These are phyloP conservation scores for Kurtzmaniella fragi DNA, from an alignment of 805 yeast species.

Conservation along the genomic window DNA sequence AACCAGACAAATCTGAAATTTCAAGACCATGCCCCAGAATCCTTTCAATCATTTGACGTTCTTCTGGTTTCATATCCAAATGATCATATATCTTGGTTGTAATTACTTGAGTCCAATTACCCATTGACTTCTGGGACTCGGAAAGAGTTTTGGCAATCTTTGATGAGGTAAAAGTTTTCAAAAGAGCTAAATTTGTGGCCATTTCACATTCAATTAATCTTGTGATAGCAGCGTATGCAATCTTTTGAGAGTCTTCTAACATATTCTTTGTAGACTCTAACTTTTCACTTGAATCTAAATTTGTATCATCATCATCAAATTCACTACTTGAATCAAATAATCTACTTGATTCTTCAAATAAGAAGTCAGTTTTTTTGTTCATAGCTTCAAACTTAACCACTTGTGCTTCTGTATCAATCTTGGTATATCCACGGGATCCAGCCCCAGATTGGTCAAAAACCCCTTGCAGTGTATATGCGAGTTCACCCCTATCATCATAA, in stretches of 20 bases:
- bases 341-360: slow-evolving; percentile 30
- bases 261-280: slow-evolving; percentile 74
- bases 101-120: slow-evolving; percentile 76
- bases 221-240: slow-evolving; percentile 86
- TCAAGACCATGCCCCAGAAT: slow-evolving; percentile 80
- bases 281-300: slow-evolving; percentile 53
- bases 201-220: slow-evolving; percentile 71
- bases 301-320: slow-evolving; percentile 31
- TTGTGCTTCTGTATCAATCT: slow-evolving; percentile 83
- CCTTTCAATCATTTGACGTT: slow-evolving; percentile 80
- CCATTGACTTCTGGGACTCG: slow-evolving; percentile 69
- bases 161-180: slow-evolving; percentile 47
- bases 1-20: slow-evolving; percentile 62
- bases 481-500: slow-evolving; percentile 75
- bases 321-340: slow-evolving; percentile 9
- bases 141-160: slow-evolving; percentile 58
- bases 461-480: slow-evolving; percentile 36
- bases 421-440: slow-evolving; percentile 74
- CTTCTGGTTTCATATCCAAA: slow-evolving; percentile 71
- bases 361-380: slow-evolving; percentile 48
- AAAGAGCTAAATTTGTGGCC: slow-evolving; percentile 71
- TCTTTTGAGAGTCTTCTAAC: slow-evolving; percentile 77
- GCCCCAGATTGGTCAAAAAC: slow-evolving; percentile 26
- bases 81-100: slow-evolving; percentile 73
- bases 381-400: slow-evolving; percentile 59